Conservation (phyloP, 164 flowering plant species). For the Chimonanthus praecox region DNA sequence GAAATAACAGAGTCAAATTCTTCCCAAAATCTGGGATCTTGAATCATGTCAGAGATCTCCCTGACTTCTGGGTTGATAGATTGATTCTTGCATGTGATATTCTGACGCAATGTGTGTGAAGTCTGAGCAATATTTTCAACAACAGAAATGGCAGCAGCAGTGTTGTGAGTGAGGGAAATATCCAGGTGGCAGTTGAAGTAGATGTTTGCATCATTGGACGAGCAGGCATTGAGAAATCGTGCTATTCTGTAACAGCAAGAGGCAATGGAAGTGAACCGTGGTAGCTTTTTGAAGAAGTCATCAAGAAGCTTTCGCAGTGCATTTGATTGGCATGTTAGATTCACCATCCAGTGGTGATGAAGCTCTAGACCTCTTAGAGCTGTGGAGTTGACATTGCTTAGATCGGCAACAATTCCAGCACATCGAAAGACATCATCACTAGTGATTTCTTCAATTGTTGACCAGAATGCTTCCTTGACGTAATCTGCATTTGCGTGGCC, state of each 20-base stretch:
- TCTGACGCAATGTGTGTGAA: constrained; percentile 11
- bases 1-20: constrained; percentile 16
- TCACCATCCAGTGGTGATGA: constrained; percentile 29
- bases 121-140: constrained; percentile 14
- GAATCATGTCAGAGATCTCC: constrained; percentile 16
- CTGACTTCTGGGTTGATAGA: constrained; percentile 10
- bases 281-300: constrained; percentile 23
- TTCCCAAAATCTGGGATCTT: constrained; percentile 21
- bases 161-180: constrained; percentile 6
- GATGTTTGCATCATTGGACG: constrained; percentile 4
- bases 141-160: constrained; percentile 12
- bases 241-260: constrained; percentile 17
- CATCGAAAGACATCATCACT: constrained; percentile 13
- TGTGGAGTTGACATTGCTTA: constrained; percentile 3
- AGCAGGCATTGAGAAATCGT: constrained; percentile 12
- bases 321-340: constrained; percentile 21
- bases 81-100: constrained; percentile 5
- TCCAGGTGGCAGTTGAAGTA: constrained; percentile 11
- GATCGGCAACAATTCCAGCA: constrained; percentile 24
- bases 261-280: constrained; percentile 15
- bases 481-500: constrained; percentile 9
- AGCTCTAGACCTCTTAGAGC: constrained; percentile 16
- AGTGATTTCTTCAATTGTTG: constrained; percentile 7
- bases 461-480: constrained; percentile 14
- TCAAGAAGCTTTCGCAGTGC: constrained; percentile 15